A percentile compares a stretch with the other conserved stretches of the same genome.
phyloP scores from a whole-genome alignment of 345 rosid species.

The Syzygium oleosum region DNA sequence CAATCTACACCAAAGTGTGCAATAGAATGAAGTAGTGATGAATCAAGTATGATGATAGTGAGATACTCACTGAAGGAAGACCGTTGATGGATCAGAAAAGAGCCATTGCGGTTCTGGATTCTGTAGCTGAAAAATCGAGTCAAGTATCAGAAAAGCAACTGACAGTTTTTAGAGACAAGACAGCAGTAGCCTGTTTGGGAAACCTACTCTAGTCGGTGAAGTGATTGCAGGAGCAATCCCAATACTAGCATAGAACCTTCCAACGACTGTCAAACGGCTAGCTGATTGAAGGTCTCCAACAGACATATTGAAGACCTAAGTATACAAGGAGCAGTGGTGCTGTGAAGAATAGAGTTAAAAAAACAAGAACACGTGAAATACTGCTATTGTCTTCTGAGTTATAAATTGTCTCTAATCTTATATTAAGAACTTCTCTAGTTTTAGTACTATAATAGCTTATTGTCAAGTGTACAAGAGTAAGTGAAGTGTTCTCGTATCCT shows the following conservation, averaged over 20 bases:
- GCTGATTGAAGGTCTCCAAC: not conserved
- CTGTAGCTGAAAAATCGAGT: too few relatives aligned
- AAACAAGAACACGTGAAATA: constrained; percentile 1
- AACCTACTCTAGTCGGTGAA: not conserved
- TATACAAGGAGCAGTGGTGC: not conserved
- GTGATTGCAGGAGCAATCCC: not conserved
- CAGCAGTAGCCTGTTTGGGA: not conserved
- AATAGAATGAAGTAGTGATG: too few relatives aligned
- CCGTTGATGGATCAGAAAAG: too few relatives aligned
- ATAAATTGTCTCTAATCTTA: not conserved
- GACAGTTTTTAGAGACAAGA: not conserved
- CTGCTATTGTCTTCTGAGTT: not conserved
- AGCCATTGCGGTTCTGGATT: too few relatives aligned
- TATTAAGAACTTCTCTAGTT: not conserved
- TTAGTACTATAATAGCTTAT: not conserved
- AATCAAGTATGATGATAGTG: too few relatives aligned
- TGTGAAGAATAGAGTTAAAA: not conserved
- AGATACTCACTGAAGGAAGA: too few relatives aligned
- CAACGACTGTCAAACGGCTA: not conserved
- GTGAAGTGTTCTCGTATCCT: not conserved
- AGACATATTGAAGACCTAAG: not conserved
- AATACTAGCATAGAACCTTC: not conserved
- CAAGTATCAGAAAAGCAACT: too few relatives aligned
- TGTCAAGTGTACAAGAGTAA: not conserved
- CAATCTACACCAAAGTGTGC: too few relatives aligned